phyloP scores from a whole-genome alignment of 768 basidiomycete species.

The Albatrellus ellisii region DNA sequence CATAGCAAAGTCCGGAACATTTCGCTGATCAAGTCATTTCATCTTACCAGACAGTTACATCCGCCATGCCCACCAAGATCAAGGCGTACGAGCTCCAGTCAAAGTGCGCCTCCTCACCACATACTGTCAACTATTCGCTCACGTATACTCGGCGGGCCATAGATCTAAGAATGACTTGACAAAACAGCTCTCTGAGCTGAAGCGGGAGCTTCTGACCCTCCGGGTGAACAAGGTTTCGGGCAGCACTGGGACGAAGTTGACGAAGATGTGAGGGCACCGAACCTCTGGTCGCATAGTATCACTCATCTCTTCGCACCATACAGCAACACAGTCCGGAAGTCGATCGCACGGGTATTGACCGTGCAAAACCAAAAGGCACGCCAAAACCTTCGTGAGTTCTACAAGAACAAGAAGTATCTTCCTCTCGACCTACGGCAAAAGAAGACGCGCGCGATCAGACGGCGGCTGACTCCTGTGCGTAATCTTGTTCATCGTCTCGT shows the following conservation, averaged over 20 bases:
- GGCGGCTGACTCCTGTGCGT: conserved; percentile 81
- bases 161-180: conserved; percentile 96
- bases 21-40: conserved; percentile 7
- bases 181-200: conserved; percentile 89
- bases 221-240: conserved; percentile 98
- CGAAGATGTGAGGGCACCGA: conserved; percentile 72
- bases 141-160: conserved; percentile 1
- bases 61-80: conserved; percentile 77
- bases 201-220: conserved; percentile 85
- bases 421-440: conserved; percentile 96
- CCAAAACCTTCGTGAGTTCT: conserved; percentile 93
- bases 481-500: neutral
- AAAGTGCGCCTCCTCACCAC: conserved; percentile 46
- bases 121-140: neutral
- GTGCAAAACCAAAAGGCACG: conserved; percentile 98
- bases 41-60: conserved; percentile 5
- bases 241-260: conserved; percentile 89
- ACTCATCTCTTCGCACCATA: conserved; percentile 2
- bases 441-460: conserved; percentile 97
- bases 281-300: neutral
- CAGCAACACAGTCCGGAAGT: conserved; percentile 94
- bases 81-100: conserved; percentile 95
- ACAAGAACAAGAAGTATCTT: conserved; percentile 93
- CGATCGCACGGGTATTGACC: conserved; percentile 94
- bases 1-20: neutral